Evolutionary conservation across 75 land plant genomes (phyloP).

Genomic region (Picea glauca): DNA sequence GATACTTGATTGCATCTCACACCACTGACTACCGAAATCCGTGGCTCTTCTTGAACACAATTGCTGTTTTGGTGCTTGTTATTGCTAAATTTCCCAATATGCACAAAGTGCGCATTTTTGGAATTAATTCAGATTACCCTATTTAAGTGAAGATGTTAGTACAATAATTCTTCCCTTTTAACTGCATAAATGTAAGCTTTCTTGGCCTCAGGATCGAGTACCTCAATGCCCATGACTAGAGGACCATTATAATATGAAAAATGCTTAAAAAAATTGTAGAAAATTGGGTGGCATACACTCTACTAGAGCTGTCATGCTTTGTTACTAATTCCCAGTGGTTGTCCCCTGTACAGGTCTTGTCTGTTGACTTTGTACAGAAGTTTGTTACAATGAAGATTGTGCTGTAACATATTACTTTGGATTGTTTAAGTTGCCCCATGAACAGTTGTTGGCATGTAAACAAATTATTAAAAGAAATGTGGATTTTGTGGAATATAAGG

Average conservation of each 20-base stretch:
- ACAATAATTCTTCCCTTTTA: neutral
- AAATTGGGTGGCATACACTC: neutral
- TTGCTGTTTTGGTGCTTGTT: conserved; percentile 76
- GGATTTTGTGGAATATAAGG: neutral
- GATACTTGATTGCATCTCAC: conserved; percentile 92
- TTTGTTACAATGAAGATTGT: neutral
- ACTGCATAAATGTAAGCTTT: neutral
- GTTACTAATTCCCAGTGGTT: neutral
- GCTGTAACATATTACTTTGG: conserved; percentile 7
- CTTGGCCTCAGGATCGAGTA: neutral
- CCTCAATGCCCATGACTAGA: neutral
- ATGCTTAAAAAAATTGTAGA: conserved; percentile 3
- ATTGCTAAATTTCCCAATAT: conserved; percentile 91
- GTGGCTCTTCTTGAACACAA: conserved; percentile 70
- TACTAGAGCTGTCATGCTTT: conserved; percentile 3
- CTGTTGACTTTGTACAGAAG: neutral
- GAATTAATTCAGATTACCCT: conserved; percentile 72
- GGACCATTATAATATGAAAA: neutral
- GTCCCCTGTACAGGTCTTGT: neutral
- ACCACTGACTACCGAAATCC: conserved; percentile 87
- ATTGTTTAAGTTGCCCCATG: neutral
- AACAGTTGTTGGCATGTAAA: neutral
- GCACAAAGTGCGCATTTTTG: conserved; percentile 93
- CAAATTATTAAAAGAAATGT: neutral
- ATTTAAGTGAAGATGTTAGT: neutral